phyloP scores from a whole-genome alignment of 2,329 filamentous ascomycete species.

The Chaetothyriales sp. region DNA sequence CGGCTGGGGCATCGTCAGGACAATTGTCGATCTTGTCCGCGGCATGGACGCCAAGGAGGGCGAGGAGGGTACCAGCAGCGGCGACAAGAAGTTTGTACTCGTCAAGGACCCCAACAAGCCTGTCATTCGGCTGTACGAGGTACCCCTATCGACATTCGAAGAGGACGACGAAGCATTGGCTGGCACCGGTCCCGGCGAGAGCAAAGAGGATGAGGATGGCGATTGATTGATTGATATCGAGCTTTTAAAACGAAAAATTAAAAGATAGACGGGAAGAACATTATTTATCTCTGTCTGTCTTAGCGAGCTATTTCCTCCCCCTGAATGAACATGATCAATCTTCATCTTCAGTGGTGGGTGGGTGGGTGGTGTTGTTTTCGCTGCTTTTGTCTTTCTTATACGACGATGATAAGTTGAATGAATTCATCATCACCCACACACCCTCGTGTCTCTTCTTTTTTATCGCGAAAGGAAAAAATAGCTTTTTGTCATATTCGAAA shows the following conservation, averaged over 20 bases:
- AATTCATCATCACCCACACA: too few species aligned
- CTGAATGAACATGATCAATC: too few species aligned
- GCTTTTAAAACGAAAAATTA: neutral
- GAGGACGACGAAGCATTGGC: constrained; percentile 58
- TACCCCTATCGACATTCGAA: constrained; percentile 76
- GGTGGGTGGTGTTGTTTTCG: too few species aligned
- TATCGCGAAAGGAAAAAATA: too few species aligned
- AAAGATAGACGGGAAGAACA: too few species aligned
- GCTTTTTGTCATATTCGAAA: too few species aligned
- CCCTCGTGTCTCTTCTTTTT: too few species aligned
- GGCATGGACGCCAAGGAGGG: constrained; percentile 13
- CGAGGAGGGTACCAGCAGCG: constrained; percentile 23
- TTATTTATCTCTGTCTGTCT: too few species aligned
- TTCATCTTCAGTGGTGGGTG: too few species aligned
- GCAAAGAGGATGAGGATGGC: constrained; percentile 35
- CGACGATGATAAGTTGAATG: neutral
- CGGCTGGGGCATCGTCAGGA: constrained; percentile 97
- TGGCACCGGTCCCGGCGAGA: constrained; percentile 38
- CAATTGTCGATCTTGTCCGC: constrained; percentile 70
- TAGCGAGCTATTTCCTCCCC: too few species aligned
- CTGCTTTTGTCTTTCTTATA: neutral
- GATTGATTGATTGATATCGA: neutral
- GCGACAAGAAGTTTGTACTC: constrained; percentile 36
- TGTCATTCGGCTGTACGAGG: constrained; percentile 81
- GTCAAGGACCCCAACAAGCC: constrained; percentile 93